Evolutionary conservation across 192 early-diverging fungal genomes (phyloP).

Genomic region (Backusella morwellensis): DNA sequence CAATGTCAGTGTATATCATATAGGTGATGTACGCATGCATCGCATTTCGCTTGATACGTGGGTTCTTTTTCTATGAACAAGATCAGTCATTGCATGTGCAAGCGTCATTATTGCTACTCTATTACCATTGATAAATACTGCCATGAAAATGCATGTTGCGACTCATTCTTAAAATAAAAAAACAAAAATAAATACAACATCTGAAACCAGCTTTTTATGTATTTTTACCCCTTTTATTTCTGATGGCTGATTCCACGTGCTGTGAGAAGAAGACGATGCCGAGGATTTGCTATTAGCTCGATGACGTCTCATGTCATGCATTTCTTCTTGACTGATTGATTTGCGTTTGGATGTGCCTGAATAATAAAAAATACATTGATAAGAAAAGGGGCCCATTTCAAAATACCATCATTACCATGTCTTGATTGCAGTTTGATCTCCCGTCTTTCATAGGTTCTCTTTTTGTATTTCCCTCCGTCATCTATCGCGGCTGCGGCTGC

Average conservation of each 20-base stretch:
- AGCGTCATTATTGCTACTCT: neutral
- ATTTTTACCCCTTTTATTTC: constrained; percentile 8
- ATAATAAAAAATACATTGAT: neutral
- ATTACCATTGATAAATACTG: constrained; percentile 25
- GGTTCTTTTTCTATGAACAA: constrained; percentile 36
- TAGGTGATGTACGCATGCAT: constrained; percentile 50
- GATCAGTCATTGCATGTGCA: neutral
- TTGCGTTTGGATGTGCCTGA: neutral
- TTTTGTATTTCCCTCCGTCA: constrained; percentile 12
- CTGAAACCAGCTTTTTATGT: neutral
- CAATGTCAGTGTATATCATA: constrained; percentile 44
- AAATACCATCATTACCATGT: neutral
- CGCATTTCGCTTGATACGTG: constrained; percentile 48
- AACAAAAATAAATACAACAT: neutral
- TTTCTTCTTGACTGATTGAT: neutral
- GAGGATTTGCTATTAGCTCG: neutral
- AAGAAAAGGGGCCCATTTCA: neutral
- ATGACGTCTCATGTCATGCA: constrained; percentile 6
- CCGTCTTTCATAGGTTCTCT: constrained; percentile 6
- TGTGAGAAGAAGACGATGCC: neutral
- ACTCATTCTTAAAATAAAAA: constrained; percentile 3
- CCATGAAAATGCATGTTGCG: constrained; percentile 21
- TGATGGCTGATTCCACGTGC: neutral
- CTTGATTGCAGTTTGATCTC: constrained; percentile 7
- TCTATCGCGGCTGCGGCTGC: constrained; percentile 25